Evolutionary conservation across 805 yeast species (phyloP).

Genomic region (Schizosaccharomyces lindneri): DNA sequence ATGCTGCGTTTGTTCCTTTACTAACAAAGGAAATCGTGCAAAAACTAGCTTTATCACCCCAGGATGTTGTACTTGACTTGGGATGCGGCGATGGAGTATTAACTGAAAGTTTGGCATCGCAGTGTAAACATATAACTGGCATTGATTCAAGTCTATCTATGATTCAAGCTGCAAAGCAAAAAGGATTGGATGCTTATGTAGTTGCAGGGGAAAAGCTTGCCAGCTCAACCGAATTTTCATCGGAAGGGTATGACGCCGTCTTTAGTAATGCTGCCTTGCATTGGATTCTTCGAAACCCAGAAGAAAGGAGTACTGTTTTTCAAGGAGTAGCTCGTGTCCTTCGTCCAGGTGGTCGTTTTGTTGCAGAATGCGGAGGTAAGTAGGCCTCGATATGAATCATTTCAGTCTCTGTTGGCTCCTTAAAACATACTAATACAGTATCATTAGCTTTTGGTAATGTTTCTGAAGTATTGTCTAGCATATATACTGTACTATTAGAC

Average conservation of each 20-base stretch:
- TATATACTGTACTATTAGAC: background rate
- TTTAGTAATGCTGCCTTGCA: slow-evolving; percentile 12
- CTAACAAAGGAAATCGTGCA: slow-evolving; percentile 6
- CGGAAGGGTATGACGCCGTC: slow-evolving; percentile 8
- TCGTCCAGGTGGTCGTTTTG: slow-evolving; percentile 8
- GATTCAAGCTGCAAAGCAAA: slow-evolving; percentile 4
- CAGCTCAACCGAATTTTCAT: background rate
- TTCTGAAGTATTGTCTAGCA: slow-evolving; percentile 9
- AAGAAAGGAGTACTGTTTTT: slow-evolving; percentile 6
- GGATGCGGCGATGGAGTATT: slow-evolving; percentile 9
- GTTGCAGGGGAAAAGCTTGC: slow-evolving; percentile 6
- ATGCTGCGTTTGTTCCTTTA: slow-evolving; percentile 8
- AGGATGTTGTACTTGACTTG: slow-evolving; percentile 7
- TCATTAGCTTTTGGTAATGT: slow-evolving; percentile 8
- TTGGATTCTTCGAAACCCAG: slow-evolving; percentile 8
- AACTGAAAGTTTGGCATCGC: slow-evolving; percentile 5
- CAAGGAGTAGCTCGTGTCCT: slow-evolving; percentile 6
- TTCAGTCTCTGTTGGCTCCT: background rate
- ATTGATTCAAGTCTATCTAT: slow-evolving; percentile 6
- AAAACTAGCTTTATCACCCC: slow-evolving; percentile 4
- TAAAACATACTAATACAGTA: background rate
- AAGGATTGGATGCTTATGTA: slow-evolving; percentile 3
- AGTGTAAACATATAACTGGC: slow-evolving; percentile 5
- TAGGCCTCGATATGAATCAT: background rate
- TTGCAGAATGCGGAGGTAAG: slow-evolving; percentile 10